Evolutionary conservation across 495 filamentous ascomycete genomes (phyloP), one percentile per base, ranked within the genome.

Genomic region (Trichoderma asperelloides): DNA sequence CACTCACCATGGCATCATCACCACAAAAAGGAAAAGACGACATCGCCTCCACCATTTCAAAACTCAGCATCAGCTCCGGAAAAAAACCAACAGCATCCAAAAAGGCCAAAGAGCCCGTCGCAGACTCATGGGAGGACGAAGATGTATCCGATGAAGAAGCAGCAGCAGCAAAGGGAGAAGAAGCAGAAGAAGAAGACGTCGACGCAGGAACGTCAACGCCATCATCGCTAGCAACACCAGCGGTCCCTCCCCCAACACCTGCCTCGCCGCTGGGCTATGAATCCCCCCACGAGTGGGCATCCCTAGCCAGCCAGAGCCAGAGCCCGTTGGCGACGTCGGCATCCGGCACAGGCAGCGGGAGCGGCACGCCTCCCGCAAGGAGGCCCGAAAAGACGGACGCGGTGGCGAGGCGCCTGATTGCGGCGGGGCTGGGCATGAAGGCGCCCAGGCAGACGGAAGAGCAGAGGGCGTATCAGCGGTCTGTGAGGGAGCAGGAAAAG

Each of bases 311-410:
- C 65, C 68, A 63, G 67, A 74, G 62, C 71, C 73, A 71, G 67
- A 71, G 67, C 33, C 73, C 74, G 49, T 73, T 71, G 65, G 72
- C 67, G 62, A 69, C 68, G 69, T 27, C 18, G 28, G 41, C 70
- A 23, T 11, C 28, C 74, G 21, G 45, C 67, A 27, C 71, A 41
- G 23, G 63, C 66, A 28, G 71, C 67, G 25, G 70, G 65, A 40
- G 73, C 70, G 33, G 67, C 67, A 51, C 33, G n/a, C n/a, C 74
- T 43, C 70, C 70, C 66, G 70, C 63, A 23, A 76, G 79, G 57
- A 75, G 93, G 66, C 95, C 92, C 0, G 93, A 96, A 78, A 98
- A 95, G 78, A 93, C 93, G 67, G 95, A 93, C 68, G 92, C 93
- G 2, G 91, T 94, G 55, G 95, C 95, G 30, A 85, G 89, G 66